Percentiles rank a stretch among this genome's conserved stretches.
Evolutionary conservation across 371 early-diverging fungal genomes (phyloP).

Genomic region (Rhizopus arrhizus): DNA sequence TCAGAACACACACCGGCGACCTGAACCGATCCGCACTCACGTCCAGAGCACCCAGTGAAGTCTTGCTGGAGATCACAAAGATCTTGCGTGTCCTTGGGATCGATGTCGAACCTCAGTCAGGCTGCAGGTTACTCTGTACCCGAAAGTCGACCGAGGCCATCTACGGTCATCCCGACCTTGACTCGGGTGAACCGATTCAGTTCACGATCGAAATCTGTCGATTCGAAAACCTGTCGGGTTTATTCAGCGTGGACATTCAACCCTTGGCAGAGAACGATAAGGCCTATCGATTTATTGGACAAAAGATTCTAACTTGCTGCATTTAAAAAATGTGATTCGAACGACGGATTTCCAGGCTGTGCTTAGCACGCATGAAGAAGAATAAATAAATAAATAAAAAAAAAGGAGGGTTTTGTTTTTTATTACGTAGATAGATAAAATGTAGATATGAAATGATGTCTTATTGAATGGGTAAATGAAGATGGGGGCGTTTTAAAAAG

Average conservation of each 20-base stretch:
- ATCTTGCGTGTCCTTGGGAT: constrained; percentile 68
- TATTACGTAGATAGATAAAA: too few species aligned
- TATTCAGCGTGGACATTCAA: constrained; percentile 87
- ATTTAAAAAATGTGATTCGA: constrained; percentile 27
- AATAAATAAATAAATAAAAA: neutral
- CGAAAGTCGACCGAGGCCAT: constrained; percentile 66
- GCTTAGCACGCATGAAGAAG: too few species aligned
- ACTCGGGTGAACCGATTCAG: constrained; percentile 74
- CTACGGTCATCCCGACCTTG: constrained; percentile 90
- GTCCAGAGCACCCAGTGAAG: constrained; percentile 53
- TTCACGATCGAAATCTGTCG: constrained; percentile 88
- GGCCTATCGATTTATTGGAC: constrained; percentile 85
- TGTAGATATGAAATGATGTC: neutral
- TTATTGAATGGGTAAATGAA: too few species aligned
- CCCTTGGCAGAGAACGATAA: constrained; percentile 60
- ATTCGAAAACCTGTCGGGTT: constrained; percentile 82
- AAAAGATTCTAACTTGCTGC: constrained; percentile 64
- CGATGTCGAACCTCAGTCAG: constrained; percentile 64
- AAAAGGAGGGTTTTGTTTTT: neutral
- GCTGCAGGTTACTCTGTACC: constrained; percentile 72
- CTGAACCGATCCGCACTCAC: constrained; percentile 76
- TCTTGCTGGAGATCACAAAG: constrained; percentile 68
- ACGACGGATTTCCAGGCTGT: too few species aligned
- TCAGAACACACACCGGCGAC: constrained; percentile 74
- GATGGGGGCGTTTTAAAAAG: too few species aligned